Percentiles rank a stretch among this genome's conserved stretches.
Evolutionary conservation across 495 filamentous ascomycete genomes (phyloP).

Genomic region (Talaromyces proteolyticus): DNA sequence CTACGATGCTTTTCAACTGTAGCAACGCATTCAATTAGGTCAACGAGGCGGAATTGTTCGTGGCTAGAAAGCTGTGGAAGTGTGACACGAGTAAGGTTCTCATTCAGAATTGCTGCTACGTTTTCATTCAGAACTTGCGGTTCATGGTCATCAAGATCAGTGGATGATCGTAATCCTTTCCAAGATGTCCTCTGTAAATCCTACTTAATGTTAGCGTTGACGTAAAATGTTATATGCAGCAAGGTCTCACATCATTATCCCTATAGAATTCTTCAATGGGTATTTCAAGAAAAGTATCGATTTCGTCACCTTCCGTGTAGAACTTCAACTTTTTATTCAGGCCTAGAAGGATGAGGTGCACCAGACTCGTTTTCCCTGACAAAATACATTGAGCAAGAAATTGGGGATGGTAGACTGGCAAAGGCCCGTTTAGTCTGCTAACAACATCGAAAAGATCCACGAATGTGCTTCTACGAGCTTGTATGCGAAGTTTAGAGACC

Average conservation of each 20-base stretch:
- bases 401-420: constrained; percentile 92
- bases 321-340: constrained; percentile 79
- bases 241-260: constrained; percentile 35
- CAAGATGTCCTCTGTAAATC: constrained; percentile 28
- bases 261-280: constrained; percentile 65
- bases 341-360: constrained; percentile 67
- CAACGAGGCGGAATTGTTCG: constrained; percentile 82
- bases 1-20: constrained; percentile 83
- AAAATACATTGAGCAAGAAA: constrained; percentile 86
- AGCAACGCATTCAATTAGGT: constrained; percentile 83
- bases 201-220: constrained; percentile 25
- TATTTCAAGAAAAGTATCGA: constrained; percentile 78
- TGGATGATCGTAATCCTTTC: constrained; percentile 50
- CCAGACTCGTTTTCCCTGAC: constrained; percentile 66
- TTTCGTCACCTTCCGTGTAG: constrained; percentile 70
- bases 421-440: constrained; percentile 73
- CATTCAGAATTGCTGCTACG: constrained; percentile 64
- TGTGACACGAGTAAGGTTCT: constrained; percentile 65
- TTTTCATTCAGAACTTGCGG: constrained; percentile 65
- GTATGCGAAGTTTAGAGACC: constrained; percentile 57
- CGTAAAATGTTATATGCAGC: not conserved
- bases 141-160: constrained; percentile 51
- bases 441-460: constrained; percentile 76
- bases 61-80: constrained; percentile 81
- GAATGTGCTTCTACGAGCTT: constrained; percentile 39